Evolutionary conservation across 164 flowering plant species (phyloP).

Genomic region (Saururus chinensis): DNA sequence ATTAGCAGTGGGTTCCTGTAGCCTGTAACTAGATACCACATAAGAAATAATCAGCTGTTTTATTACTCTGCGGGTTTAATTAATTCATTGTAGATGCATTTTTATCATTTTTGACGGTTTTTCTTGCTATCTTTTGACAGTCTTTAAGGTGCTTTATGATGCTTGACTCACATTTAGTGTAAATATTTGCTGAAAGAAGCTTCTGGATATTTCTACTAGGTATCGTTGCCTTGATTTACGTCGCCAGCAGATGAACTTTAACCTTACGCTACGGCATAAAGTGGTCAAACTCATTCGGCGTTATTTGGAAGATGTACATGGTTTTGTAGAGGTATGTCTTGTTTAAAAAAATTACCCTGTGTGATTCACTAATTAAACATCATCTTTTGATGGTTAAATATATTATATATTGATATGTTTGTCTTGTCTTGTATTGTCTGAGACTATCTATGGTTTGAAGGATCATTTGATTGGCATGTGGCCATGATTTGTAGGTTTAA

Average conservation of each 20-base stretch:
- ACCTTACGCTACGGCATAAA: constrained; percentile 63
- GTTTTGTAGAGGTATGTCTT: constrained; percentile 75
- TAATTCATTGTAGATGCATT: background rate
- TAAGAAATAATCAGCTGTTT: no score
- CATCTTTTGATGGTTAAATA: background rate
- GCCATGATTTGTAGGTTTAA: no score
- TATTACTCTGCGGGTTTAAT: background rate
- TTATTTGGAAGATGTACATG: constrained; percentile 70
- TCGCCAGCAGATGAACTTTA: constrained; percentile 60
- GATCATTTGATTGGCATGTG: no score
- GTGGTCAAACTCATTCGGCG: constrained; percentile 79
- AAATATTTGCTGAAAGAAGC: background rate
- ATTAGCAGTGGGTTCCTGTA: no score
- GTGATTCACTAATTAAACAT: background rate
- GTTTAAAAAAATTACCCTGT: no score
- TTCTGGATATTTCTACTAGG: constrained; percentile 15
- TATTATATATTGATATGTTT: background rate
- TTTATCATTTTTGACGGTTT: background rate
- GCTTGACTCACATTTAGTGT: background rate
- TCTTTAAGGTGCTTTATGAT: no score
- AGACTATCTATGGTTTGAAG: no score
- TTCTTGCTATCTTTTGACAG: background rate
- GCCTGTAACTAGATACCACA: no score
- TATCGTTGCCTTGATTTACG: constrained; percentile 86
- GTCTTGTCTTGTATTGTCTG: no score